Evolutionary conservation across 2,329 filamentous ascomycete genomes (phyloP).

Genomic region (Teratosphaeria destructans): DNA sequence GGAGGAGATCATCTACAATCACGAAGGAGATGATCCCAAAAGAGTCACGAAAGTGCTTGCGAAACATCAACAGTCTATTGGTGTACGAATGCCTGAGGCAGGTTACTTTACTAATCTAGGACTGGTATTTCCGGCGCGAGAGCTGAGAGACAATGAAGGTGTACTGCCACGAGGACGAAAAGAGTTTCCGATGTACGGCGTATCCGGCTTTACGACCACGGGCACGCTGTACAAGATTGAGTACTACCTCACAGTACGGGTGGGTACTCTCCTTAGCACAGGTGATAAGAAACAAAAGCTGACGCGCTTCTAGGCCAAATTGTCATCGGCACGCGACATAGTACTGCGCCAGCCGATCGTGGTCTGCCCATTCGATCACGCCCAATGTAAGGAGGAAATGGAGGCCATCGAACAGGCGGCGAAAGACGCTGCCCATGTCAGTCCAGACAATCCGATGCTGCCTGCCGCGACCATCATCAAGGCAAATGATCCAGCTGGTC

Average conservation of each 20-base stretch:
- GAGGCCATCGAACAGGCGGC: conserved; percentile 94
- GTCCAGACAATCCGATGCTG: conserved; percentile 85
- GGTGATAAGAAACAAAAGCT: background rate
- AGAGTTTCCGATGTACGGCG: conserved; percentile 79
- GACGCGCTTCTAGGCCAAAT: conserved; percentile 54
- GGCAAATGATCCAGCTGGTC: conserved; percentile 58
- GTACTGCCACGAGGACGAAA: conserved; percentile 76
- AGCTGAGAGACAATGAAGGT: conserved; percentile 76
- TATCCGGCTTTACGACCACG: conserved; percentile 85
- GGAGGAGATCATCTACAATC: conserved; percentile 97
- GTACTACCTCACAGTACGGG: conserved; percentile 91
- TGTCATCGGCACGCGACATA: conserved; percentile 82
- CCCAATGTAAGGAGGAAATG: conserved; percentile 96
- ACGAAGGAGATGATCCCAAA: conserved; percentile 88
- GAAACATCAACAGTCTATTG: conserved; percentile 71
- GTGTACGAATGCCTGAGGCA: conserved; percentile 75
- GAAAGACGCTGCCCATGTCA: conserved; percentile 79
- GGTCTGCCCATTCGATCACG: conserved; percentile 89
- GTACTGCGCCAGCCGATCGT: conserved; percentile 83
- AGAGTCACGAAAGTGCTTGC: conserved; percentile 80
- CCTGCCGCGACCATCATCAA: conserved; percentile 74
- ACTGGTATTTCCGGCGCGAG: conserved; percentile 80
- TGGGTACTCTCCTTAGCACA: conserved; percentile 30
- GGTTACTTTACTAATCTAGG: conserved; percentile 91
- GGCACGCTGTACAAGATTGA: conserved; percentile 96